Evolutionary conservation across 306 rosid species (phyloP), one percentile per base, ranked within the genome.

Genomic region (Gastrolobium villosum): DNA sequence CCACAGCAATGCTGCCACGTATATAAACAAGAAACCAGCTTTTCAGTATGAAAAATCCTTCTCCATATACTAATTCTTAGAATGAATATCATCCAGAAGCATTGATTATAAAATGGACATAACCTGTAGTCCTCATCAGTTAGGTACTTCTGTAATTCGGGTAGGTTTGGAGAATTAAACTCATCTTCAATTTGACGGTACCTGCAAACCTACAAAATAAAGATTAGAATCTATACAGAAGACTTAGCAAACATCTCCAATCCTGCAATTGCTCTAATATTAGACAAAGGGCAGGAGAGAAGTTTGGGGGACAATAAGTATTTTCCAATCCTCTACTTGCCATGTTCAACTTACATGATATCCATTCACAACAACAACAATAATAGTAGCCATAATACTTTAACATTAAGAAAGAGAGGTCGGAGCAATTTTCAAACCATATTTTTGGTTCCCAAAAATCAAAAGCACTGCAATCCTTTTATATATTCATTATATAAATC

Each of bases 41-140:
- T 77, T 74, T 50, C 34, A 77, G 83, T 57, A 77, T 78, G 45
- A 69, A 10, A 31, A 74, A 69, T 50, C 50, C 52, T 63, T 56
- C 41, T 55, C 28, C 66, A 44, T 31, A 57, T 55, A 44, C 3
- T 35, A 36, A 44, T 28, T 35, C 56, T 56, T 65, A 72, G 30
- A 37, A 77, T 53, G 26, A 64, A 77, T 28, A 35, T 28, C 52
- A 31, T 50, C 54, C 59, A 65, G 57, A 84, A 78, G 54, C 55
- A 75, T 32, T 46, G 79, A 30, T 11, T 73, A 65, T 50, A 74
- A 68, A 65, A 78, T 43, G 32, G n/a, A 61, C 30, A 35, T 82
- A 56, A 95, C 99, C 97, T 93, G 88, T 77, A 89, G 88, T 95
- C 99, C 85, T 95, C 99, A 69, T 95, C 98, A 63, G 92, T 89